phyloP scores from a whole-genome alignment of 1,284 basidiomycete species.

The Laetiporus sulphureus region DNA sequence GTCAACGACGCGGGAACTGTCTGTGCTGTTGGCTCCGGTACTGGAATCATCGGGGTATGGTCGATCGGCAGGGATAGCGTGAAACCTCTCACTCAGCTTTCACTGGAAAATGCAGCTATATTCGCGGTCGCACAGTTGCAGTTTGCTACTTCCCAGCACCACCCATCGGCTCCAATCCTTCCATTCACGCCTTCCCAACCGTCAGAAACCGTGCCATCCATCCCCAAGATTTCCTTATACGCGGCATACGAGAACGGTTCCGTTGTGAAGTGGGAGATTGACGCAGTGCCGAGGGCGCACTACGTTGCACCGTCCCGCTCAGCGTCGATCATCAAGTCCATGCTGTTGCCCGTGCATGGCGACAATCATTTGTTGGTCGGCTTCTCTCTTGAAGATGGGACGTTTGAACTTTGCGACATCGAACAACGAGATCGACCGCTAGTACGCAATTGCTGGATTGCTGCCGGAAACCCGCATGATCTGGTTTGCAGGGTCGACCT shows the following conservation, averaged over 20 bases:
- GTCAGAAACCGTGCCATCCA: slow-evolving; percentile 3
- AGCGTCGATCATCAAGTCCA: slow-evolving; percentile 38
- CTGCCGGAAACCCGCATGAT: slow-evolving; percentile 52
- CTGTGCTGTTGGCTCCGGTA: slow-evolving; percentile 60
- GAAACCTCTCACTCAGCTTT: slow-evolving; percentile 37
- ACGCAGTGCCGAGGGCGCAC: slow-evolving; percentile 27
- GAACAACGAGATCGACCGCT: slow-evolving; percentile 34
- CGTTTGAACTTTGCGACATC: slow-evolving; percentile 51
- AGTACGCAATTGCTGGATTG: slow-evolving; percentile 38
- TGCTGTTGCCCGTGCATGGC: slow-evolving; percentile 39
- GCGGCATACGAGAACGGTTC: slow-evolving; percentile 54
- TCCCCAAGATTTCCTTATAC: slow-evolving; percentile 32
- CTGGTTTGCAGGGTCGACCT: slow-evolving; percentile 45
- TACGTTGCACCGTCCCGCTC: slow-evolving; percentile 40
- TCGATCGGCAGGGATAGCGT: slow-evolving; percentile 36
- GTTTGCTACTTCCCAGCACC: slow-evolving; percentile 26
- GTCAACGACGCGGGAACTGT: slow-evolving; percentile 49
- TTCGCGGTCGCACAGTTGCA: slow-evolving; percentile 40
- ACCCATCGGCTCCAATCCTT: slow-evolving; percentile 23
- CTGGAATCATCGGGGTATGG: slow-evolving; percentile 55
- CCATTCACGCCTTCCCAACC: slow-evolving; percentile 23
- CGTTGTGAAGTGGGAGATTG: slow-evolving; percentile 48
- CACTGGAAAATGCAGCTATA: slow-evolving; percentile 38
- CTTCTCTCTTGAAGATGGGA: slow-evolving; percentile 58
- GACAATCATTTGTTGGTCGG: slow-evolving; percentile 44